These are phyloP conservation scores for Vitis hybrid DNA, from an alignment of 177 flowering plant species.

Conservation along the genomic window DNA sequence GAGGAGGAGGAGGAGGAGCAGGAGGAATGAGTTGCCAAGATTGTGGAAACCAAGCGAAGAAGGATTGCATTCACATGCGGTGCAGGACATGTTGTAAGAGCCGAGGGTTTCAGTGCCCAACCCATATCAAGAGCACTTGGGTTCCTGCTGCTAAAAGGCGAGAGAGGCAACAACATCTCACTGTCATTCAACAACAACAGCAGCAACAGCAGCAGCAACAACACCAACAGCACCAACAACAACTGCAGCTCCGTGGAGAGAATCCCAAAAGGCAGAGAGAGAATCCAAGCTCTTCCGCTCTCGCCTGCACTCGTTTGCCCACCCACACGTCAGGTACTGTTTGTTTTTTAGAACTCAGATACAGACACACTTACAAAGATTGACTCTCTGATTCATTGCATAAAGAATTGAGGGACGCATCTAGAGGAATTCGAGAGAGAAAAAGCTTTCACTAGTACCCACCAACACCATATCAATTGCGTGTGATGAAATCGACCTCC, in stretches of 20 bases:
- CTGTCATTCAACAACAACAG: slow-evolving; percentile 32
- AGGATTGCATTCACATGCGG: slow-evolving; percentile 76
- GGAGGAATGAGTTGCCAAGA: slow-evolving; percentile 73
- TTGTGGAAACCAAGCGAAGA: slow-evolving; percentile 94
- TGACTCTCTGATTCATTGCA: slow-evolving; percentile 1
- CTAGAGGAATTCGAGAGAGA: slow-evolving; percentile 1
- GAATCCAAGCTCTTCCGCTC: slow-evolving; percentile 27
- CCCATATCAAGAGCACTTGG: slow-evolving; percentile 95
- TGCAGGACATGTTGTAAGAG: slow-evolving; percentile 92
- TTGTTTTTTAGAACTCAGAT: neutral
- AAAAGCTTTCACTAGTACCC: slow-evolving; percentile 1
- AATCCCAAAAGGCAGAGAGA: slow-evolving; percentile 36
- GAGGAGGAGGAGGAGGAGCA: slow-evolving; percentile 28
- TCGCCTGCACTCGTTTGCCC: slow-evolving; percentile 30
- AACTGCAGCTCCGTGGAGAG: slow-evolving; percentile 21
- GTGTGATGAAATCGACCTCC: slow-evolving; percentile 19
- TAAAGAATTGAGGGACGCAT: slow-evolving; percentile 7
- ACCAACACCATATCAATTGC: slow-evolving; percentile 17
- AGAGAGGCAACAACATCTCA: slow-evolving; percentile 69
- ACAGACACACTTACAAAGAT: slow-evolving; percentile 10
- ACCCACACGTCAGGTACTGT: slow-evolving; percentile 26
- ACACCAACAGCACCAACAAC: slow-evolving; percentile 21
- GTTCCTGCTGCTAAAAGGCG: slow-evolving; percentile 82
- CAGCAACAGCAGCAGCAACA: slow-evolving; percentile 28
- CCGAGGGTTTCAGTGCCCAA: slow-evolving; percentile 73